A percentile compares a stretch with the other conserved stretches of the same genome.
These are phyloP conservation scores for Cutaneotrichosporon mucoides DNA, from an alignment of 1,284 basidiomycete genomes.

Conservation along the genomic window DNA sequence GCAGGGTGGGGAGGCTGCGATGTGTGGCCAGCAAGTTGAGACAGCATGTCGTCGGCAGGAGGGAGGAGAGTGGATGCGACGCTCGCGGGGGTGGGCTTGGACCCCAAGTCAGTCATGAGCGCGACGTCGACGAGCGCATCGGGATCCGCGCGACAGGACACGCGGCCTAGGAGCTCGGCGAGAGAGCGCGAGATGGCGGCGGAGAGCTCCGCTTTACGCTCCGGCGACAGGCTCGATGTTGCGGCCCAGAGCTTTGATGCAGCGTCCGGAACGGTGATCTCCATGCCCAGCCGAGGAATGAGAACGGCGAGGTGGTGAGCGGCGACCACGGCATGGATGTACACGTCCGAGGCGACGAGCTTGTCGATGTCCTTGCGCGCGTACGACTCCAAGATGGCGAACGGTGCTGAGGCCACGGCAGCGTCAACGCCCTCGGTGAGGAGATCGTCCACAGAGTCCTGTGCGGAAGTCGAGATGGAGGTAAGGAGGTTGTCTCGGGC, in stretches of 20 bases:
- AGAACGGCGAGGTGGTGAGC: constrained; percentile 38
- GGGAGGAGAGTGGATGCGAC: constrained; percentile 29
- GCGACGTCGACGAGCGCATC: constrained; percentile 38
- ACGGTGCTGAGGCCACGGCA: constrained; percentile 8
- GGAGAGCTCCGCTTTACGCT: constrained; percentile 18
- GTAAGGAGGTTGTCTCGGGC: constrained; percentile 31
- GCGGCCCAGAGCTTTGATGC: constrained; percentile 24
- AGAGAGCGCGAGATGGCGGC: constrained; percentile 25
- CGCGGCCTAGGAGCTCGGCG: constrained; percentile 22
- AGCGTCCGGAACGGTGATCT: neutral
- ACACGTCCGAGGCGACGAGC: constrained; percentile 30
- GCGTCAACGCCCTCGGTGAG: constrained; percentile 11
- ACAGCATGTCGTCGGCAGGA: constrained; percentile 11
- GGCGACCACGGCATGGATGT: constrained; percentile 30
- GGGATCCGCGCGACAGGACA: constrained; percentile 30
- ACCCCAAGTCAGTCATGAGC: constrained; percentile 25
- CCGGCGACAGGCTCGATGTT: constrained; percentile 7
- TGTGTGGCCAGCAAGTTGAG: constrained; percentile 21
- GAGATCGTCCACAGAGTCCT: constrained; percentile 51
- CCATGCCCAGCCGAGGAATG: constrained; percentile 23
- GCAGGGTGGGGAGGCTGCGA: constrained; percentile 56
- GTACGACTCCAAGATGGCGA: constrained; percentile 36
- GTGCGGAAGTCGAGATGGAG: constrained; percentile 51
- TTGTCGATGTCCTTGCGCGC: constrained; percentile 23
- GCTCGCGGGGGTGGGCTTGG: constrained; percentile 12